Percentiles rank a stretch among this genome's conserved stretches.
These are phyloP conservation scores for Tulasnella sp. DNA, from an alignment of 768 basidiomycete genomes.

Conservation along the genomic window DNA sequence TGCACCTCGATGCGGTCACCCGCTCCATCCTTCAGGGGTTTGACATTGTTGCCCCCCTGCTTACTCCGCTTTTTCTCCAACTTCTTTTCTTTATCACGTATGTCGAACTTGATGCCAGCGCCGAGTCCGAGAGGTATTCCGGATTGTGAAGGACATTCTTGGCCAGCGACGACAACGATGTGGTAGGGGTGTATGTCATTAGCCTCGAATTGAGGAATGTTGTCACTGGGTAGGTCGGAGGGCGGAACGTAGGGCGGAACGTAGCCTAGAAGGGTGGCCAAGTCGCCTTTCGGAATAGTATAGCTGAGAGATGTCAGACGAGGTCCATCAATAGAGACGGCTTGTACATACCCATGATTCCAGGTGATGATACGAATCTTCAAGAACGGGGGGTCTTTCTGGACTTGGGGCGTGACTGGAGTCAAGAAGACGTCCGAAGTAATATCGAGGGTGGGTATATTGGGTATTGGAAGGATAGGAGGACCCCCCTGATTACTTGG, in stretches of 20 bases:
- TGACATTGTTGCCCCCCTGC: slow-evolving; percentile 1
- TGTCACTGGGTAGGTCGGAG: background rate
- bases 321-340: background rate
- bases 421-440: background rate
- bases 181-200: slow-evolving; percentile 18
- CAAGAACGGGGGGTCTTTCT: slow-evolving; percentile 3
- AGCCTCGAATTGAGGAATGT: slow-evolving; percentile 12
- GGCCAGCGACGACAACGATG: slow-evolving; percentile 18
- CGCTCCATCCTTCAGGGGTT: background rate
- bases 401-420: background rate
- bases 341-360: slow-evolving; percentile 14
- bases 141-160: slow-evolving; percentile 18
- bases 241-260: slow-evolving; percentile 15
- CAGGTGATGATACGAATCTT: slow-evolving; percentile 18
- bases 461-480: background rate
- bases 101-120: slow-evolving; percentile 12
- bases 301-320: background rate
- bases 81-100: slow-evolving; percentile 16
- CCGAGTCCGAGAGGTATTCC: slow-evolving; percentile 14
- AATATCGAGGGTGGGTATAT: slow-evolving; percentile 6
- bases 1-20: background rate
- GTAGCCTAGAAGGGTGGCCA: slow-evolving; percentile 12
- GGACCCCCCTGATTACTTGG: background rate
- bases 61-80: slow-evolving; percentile 14
- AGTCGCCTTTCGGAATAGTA: slow-evolving; percentile 16